A percentile compares a stretch with the other conserved stretches of the same genome.
Conservation (phyloP, 1,284 basidiomycete genomes). For the Ganoderma lucidum region DNA sequence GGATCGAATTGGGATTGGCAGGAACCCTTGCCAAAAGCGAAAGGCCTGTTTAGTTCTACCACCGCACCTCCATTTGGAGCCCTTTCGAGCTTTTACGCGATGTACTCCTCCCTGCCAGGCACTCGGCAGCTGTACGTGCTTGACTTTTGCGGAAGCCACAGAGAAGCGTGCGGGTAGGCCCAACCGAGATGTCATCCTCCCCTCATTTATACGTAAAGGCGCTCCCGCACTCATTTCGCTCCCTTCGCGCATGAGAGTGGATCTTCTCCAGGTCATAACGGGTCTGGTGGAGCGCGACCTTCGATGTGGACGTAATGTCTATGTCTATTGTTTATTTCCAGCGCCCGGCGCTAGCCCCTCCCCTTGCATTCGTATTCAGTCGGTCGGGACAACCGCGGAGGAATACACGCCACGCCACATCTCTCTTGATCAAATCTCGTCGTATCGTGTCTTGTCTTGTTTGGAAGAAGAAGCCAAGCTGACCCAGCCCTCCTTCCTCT, state of each 20-base stretch:
- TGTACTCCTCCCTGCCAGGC: neutral
- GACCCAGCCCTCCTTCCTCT: conserved; percentile 5
- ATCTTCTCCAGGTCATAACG: conserved; percentile 1
- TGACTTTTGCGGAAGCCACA: conserved; percentile 27
- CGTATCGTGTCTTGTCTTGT: conserved; percentile 9
- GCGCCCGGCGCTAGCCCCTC: neutral
- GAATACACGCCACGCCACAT: conserved; percentile 12
- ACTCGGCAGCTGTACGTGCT: conserved; percentile 31
- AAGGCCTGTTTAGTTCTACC: neutral
- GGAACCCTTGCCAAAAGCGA: neutral
- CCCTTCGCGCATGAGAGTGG: neutral
- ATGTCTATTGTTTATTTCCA: conserved; percentile 8
- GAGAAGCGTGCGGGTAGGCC: conserved; percentile 26
- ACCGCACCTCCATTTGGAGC: neutral
- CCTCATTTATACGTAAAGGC: conserved; percentile 33
- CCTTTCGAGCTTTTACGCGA: neutral
- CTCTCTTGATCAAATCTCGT: neutral
- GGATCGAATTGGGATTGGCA: neutral
- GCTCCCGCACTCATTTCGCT: neutral
- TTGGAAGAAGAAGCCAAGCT: conserved; percentile 21
- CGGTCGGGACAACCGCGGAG: conserved; percentile 24
- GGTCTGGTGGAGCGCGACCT: neutral
- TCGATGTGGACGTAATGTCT: conserved; percentile 18
- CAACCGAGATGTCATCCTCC: conserved; percentile 27
- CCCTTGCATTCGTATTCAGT: conserved; percentile 6